These are phyloP conservation scores for Antitrichia curtipendula DNA, from an alignment of 225 moss, liverwort and hornwort genomes.

Conservation along the genomic window DNA sequence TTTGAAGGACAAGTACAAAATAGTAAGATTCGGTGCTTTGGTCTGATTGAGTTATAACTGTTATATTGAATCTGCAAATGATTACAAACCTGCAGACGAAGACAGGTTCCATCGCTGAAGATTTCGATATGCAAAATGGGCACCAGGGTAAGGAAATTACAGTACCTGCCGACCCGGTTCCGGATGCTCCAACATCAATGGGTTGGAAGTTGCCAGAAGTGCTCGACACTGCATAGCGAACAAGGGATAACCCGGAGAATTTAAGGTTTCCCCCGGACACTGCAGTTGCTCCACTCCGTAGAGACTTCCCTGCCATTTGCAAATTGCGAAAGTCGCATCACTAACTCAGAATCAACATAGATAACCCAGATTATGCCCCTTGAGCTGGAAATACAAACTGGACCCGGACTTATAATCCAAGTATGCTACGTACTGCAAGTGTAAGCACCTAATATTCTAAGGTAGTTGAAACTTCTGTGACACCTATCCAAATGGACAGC, in stretches of 20 bases:
- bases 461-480: neutral
- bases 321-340: neutral
- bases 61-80: neutral
- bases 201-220: conserved; percentile 9
- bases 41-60: neutral
- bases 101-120: neutral
- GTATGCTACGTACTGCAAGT: neutral
- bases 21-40: neutral
- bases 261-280: neutral
- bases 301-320: neutral
- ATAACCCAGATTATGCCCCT: neutral
- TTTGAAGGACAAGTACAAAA: neutral
- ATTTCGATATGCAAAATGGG: neutral
- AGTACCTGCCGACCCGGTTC: conserved; percentile 1
- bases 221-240: neutral
- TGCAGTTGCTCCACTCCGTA: neutral
- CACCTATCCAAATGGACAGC: neutral
- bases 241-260: neutral
- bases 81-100: neutral
- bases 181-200: neutral
- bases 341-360: neutral
- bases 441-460: neutral
- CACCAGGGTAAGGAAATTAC: neutral
- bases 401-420: neutral
- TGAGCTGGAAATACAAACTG: neutral